Conservation (phyloP, 176 grass and related monocot genomes). For the Ampelocalamus luodianensis region DNA sequence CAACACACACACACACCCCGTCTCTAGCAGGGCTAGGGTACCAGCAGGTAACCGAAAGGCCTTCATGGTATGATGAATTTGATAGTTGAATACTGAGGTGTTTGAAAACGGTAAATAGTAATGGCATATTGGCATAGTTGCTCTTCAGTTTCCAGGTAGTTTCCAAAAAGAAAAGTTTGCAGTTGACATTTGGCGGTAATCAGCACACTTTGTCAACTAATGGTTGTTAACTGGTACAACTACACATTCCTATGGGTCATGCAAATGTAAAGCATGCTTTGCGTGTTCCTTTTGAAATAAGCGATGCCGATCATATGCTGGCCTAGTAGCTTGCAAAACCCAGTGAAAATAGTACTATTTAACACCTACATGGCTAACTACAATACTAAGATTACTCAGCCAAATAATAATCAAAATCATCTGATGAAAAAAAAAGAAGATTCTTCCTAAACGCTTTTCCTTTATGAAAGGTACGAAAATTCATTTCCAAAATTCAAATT, state of each 20-base stretch:
- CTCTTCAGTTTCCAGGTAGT: conserved; percentile 11
- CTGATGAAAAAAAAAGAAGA: neutral
- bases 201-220: conserved; percentile 30
- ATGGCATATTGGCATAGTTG: neutral
- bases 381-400: neutral
- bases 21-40: conserved; percentile 6
- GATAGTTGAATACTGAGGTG: neutral
- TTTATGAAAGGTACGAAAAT: neutral
- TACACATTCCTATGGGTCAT: conserved; percentile 23
- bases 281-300: conserved; percentile 23
- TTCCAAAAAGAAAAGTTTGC: conserved; percentile 18
- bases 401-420: conserved; percentile 12
- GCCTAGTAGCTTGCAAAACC: conserved; percentile 25
- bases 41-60: conserved; percentile 34
- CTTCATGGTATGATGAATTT: neutral
- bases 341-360: neutral
- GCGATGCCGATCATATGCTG: neutral
- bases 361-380: conserved; percentile 10
- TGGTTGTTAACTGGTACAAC: conserved; percentile 52
- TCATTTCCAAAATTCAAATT: conserved; percentile 3
- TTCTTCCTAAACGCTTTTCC: neutral
- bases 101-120: conserved; percentile 24
- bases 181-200: conserved; percentile 14
- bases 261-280: conserved; percentile 25
- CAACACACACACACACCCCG: neutral